phyloP scores from a whole-genome alignment of 495 filamentous ascomycete species.

The Podospora fimiseda region DNA sequence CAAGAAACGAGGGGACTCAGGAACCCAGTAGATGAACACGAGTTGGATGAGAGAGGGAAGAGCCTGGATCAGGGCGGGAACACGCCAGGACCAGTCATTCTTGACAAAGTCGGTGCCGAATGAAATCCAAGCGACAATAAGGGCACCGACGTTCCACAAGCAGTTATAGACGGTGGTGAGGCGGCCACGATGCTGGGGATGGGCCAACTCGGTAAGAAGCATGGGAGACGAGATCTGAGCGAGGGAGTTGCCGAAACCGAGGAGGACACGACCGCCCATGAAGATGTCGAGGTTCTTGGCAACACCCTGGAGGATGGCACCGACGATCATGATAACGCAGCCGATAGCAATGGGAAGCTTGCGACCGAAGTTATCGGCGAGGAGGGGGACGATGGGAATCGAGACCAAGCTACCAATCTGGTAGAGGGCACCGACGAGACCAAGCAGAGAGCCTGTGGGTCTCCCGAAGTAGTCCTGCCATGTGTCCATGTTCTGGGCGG shows the following conservation, averaged over 20 bases:
- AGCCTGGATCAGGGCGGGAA: constrained; percentile 50
- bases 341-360: constrained; percentile 56
- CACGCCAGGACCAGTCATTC: constrained; percentile 49
- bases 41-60: constrained; percentile 49
- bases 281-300: constrained; percentile 42
- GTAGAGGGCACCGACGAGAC: constrained; percentile 63
- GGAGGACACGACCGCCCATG: constrained; percentile 41
- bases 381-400: constrained; percentile 57
- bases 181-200: constrained; percentile 60
- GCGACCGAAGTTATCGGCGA: constrained; percentile 57
- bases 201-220: constrained; percentile 57
- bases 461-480: constrained; percentile 48
- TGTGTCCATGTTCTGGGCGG: constrained; percentile 45
- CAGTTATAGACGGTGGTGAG: constrained; percentile 63
- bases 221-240: constrained; percentile 58
- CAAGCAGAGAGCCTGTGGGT: constrained; percentile 48
- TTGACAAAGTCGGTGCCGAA: constrained; percentile 45
- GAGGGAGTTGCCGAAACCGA: constrained; percentile 54
- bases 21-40: constrained; percentile 47
- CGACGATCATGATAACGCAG: constrained; percentile 58
- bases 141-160: constrained; percentile 54
- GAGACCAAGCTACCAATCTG: constrained; percentile 59
- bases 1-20: constrained; percentile 57
- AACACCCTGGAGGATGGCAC: constrained; percentile 49
- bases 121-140: constrained; percentile 47